Conservation (phyloP, 2,329 filamentous ascomycete species). For the Aspergillus fructus region DNA sequence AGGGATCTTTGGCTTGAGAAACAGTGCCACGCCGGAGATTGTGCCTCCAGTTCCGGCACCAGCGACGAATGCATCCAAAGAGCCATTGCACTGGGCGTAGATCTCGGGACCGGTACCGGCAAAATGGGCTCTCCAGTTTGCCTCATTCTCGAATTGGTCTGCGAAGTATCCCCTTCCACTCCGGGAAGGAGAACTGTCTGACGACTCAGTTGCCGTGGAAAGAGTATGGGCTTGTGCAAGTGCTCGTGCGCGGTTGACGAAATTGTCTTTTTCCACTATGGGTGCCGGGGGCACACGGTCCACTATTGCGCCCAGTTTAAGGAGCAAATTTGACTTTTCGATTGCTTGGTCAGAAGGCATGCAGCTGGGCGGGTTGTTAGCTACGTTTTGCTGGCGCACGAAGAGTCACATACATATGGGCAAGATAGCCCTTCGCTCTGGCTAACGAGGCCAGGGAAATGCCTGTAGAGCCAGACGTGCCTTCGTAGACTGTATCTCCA, state of each 20-base stretch:
- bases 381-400: neutral
- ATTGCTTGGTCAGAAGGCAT: conserved; percentile 90
- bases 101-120: conserved; percentile 87
- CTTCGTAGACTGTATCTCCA: conserved; percentile 95
- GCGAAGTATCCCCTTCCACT: conserved; percentile 84
- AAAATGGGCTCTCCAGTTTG: conserved; percentile 86
- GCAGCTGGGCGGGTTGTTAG: conserved; percentile 50
- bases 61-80: conserved; percentile 82
- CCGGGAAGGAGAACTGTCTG: conserved; percentile 36
- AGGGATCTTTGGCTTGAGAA: conserved; percentile 71
- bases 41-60: conserved; percentile 95
- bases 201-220: conserved; percentile 23
- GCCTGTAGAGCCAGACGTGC: conserved; percentile 92
- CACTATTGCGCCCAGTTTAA: conserved; percentile 87
- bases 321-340: conserved; percentile 86
- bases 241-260: conserved; percentile 83
- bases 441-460: conserved; percentile 91
- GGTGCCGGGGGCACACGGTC: conserved; percentile 87
- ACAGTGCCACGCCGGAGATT: conserved; percentile 80
- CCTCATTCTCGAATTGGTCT: conserved; percentile 89
- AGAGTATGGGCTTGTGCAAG: conserved; percentile 72
- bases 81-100: conserved; percentile 70
- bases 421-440: conserved; percentile 82
- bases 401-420: conserved; percentile 67
- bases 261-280: conserved; percentile 90